A percentile compares a stretch with the other conserved stretches of the same genome.
These are phyloP conservation scores for Boletus sp. DNA, from an alignment of 768 basidiomycete genomes.

Conservation along the genomic window DNA sequence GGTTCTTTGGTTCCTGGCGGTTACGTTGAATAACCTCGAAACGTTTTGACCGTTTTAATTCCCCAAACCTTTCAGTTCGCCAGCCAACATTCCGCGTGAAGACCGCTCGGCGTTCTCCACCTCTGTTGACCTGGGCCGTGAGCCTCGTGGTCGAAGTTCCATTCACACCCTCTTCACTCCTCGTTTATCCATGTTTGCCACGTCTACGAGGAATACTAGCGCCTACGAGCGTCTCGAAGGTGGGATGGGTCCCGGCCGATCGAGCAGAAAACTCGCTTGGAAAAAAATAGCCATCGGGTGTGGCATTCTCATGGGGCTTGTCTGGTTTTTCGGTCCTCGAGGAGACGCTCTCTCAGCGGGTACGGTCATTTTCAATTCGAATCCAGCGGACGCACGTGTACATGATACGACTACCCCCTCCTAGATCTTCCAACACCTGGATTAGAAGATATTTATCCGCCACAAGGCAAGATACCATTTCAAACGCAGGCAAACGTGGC, in stretches of 20 bases:
- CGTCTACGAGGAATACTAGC: conserved; percentile 37
- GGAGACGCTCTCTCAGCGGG: conserved; percentile 16
- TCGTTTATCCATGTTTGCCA: conserved; percentile 20
- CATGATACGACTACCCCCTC: not conserved
- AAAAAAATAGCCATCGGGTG: conserved; percentile 67
- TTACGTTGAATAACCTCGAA: no score
- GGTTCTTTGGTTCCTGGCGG: no score
- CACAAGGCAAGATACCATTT: conserved; percentile 15
- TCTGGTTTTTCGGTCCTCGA: conserved; percentile 66
- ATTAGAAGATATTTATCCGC: conserved; percentile 26
- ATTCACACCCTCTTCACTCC: not conserved
- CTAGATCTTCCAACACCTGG: conserved; percentile 17
- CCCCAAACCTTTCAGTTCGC: not conserved
- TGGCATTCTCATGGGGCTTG: conserved; percentile 51
- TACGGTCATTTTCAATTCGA: conserved; percentile 8
- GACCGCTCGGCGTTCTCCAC: conserved; percentile 28
- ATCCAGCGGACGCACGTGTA: not conserved
- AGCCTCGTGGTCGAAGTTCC: conserved; percentile 25
- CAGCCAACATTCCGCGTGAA: conserved; percentile 23
- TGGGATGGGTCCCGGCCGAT: conserved; percentile 52
- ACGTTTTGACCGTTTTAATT: no score
- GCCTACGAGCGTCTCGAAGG: conserved; percentile 63
- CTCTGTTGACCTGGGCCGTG: conserved; percentile 26
- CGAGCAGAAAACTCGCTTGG: conserved; percentile 46
- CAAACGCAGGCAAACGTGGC: not conserved